Percentiles rank a stretch among this genome's conserved stretches.
phyloP scores from a whole-genome alignment of 345 rosid genomes.

The Eucalyptus melliodora region DNA sequence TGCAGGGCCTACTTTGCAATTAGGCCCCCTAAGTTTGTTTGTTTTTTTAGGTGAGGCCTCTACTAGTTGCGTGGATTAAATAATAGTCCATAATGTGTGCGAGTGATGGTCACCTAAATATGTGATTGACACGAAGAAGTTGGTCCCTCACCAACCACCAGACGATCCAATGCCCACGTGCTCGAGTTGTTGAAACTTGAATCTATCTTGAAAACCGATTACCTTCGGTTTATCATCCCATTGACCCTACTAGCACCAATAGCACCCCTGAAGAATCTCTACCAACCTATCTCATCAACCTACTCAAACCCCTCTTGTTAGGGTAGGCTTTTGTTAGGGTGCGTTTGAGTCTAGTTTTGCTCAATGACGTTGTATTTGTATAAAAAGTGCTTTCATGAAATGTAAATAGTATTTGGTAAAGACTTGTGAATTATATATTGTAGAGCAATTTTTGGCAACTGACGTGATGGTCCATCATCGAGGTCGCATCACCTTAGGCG shows the following conservation, averaged over 20 bases:
- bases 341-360: not conserved
- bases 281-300: not conserved
- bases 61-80: not conserved
- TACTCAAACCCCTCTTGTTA: not conserved
- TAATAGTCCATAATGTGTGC: not conserved
- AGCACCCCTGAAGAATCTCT: not conserved
- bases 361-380: rapidly evolving
- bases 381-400: not conserved
- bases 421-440: not conserved
- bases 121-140: not conserved
- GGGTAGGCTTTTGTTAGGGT: rapidly evolving
- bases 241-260: not conserved
- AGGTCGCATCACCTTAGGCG: not conserved
- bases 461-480: rapidly evolving
- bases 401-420: not conserved
- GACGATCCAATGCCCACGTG: not conserved
- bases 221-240: not conserved
- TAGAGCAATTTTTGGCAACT: too few relatives aligned
- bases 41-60: not conserved
- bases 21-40: not conserved
- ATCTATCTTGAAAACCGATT: not conserved
- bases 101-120: not conserved
- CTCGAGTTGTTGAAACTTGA: not conserved
- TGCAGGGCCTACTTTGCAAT: not conserved
- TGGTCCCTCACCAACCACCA: not conserved